These are phyloP conservation scores for Petunia hybrid DNA, from an alignment of 305 asterid species.

Conservation along the genomic window DNA sequence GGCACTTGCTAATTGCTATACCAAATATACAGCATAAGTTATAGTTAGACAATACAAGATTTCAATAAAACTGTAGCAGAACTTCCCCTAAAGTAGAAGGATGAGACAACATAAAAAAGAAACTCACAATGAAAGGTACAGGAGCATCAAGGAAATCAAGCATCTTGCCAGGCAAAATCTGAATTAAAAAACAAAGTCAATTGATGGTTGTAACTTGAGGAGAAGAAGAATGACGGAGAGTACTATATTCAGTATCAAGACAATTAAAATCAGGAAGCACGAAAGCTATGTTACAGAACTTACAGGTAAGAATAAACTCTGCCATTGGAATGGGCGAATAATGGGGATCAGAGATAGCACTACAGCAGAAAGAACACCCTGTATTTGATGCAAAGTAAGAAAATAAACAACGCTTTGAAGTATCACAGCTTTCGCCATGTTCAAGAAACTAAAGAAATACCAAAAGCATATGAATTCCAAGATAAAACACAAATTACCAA, in stretches of 20 bases:
- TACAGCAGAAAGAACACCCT: slow-evolving; percentile 91
- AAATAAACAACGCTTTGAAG: slow-evolving; percentile 31
- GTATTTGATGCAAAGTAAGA: slow-evolving; percentile 39
- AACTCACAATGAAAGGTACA: slow-evolving; percentile 94
- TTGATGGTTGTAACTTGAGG: slow-evolving; percentile 33
- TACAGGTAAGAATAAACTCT: slow-evolving; percentile 97
- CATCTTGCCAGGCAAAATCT: slow-evolving; percentile 95
- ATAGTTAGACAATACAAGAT: slow-evolving; percentile 3
- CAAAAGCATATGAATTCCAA: slow-evolving; percentile 21
- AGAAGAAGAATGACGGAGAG: slow-evolving; percentile 19
- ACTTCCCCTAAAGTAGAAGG: not conserved
- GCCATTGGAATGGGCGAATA: slow-evolving; percentile 98
- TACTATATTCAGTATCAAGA: slow-evolving; percentile 12
- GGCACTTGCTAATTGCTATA: slow-evolving; percentile 12
- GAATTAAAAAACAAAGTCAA: slow-evolving; percentile 38
- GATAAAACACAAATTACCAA: slow-evolving; percentile 59
- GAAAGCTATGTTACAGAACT: slow-evolving; percentile 46
- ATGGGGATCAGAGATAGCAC: slow-evolving; percentile 88
- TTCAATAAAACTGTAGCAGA: not conserved
- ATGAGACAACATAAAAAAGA: not conserved
- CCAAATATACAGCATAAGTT: slow-evolving; percentile 7
- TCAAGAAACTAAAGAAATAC: slow-evolving; percentile 22
- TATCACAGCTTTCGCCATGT: slow-evolving; percentile 17
- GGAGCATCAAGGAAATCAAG: slow-evolving; percentile 98
- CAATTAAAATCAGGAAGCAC: slow-evolving; percentile 22